phyloP scores from a whole-genome alignment of 2,329 filamentous ascomycete species.

The Arachnomyces sp. region DNA sequence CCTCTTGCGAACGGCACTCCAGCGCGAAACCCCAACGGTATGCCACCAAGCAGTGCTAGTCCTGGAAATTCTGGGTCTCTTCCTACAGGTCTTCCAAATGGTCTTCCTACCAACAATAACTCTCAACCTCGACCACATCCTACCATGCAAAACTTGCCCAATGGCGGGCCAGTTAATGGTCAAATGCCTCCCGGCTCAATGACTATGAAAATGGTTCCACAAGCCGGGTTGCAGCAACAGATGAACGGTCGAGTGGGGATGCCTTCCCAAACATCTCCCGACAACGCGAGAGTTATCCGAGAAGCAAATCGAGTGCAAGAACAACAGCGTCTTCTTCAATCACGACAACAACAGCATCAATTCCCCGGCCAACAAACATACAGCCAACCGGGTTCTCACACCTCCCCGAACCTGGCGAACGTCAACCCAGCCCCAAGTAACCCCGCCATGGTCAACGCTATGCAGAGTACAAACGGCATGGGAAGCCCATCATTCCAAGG shows the following conservation, averaged over 20 bases:
- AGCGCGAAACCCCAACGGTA: constrained; percentile 39
- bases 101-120: constrained; percentile 19
- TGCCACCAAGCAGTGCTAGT: constrained; percentile 21
- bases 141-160: constrained; percentile 34
- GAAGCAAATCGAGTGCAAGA: constrained; percentile 41
- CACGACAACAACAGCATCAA: constrained; percentile 34
- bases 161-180: constrained; percentile 38
- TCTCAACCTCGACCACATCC: constrained; percentile 32
- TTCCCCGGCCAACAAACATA: constrained; percentile 35
- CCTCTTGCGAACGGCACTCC: constrained; percentile 36
- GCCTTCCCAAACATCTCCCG: constrained; percentile 48
- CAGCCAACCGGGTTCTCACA: constrained; percentile 33
- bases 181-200: constrained; percentile 47
- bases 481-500: constrained; percentile 37
- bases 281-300: constrained; percentile 40
- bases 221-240: constrained; percentile 51
- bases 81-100: constrained; percentile 12
- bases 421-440: constrained; percentile 33
- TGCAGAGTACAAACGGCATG: constrained; percentile 36
- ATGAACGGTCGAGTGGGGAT: constrained; percentile 31
- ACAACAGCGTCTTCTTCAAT: constrained; percentile 55
- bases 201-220: constrained; percentile 46
- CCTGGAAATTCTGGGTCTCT: constrained; percentile 3
- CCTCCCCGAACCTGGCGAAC: constrained; percentile 39
- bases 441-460: constrained; percentile 36